Evolutionary conservation across 2,329 filamentous ascomycete genomes (phyloP).

Genomic region (Aspergillus sp.): DNA sequence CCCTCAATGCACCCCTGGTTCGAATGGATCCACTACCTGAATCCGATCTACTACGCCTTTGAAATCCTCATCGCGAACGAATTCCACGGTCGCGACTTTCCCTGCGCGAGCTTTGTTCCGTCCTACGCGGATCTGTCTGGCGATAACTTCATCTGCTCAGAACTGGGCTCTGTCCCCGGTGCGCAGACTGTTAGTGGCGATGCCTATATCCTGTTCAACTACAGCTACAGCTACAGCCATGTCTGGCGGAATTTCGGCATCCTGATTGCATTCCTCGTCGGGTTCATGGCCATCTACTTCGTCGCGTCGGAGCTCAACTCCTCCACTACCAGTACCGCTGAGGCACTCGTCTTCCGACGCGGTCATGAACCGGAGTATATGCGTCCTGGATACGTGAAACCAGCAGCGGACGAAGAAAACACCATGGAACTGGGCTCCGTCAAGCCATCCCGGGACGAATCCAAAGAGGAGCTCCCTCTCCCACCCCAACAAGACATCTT

Average conservation of each 20-base stretch:
- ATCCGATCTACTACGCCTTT: slow-evolving; percentile 75
- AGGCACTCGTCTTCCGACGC: background rate
- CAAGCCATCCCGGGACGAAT: background rate
- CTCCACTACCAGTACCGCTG: slow-evolving; percentile 64
- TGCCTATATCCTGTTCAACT: slow-evolving; percentile 56
- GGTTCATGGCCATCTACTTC: slow-evolving; percentile 60
- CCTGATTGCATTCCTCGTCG: slow-evolving; percentile 40
- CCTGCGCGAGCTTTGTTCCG: slow-evolving; percentile 52
- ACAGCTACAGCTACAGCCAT: slow-evolving; percentile 59
- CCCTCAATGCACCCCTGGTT: slow-evolving; percentile 69
- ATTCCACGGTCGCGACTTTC: slow-evolving; percentile 63
- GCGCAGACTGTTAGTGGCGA: slow-evolving; percentile 61
- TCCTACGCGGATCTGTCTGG: slow-evolving; percentile 43
- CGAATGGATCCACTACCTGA: slow-evolving; percentile 75
- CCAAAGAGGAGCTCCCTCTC: slow-evolving; percentile 22
- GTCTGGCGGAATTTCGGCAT: slow-evolving; percentile 70
- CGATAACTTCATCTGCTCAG: slow-evolving; percentile 33
- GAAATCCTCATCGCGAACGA: slow-evolving; percentile 80
- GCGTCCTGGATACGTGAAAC: background rate
- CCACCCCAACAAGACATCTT: slow-evolving; percentile 70
- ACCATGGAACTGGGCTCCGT: too few species aligned
- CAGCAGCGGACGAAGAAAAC: too few species aligned
- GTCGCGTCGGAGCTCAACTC: slow-evolving; percentile 40
- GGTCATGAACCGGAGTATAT: slow-evolving; percentile 9
- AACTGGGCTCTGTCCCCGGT: slow-evolving; percentile 56